Percentiles rank a stretch among this genome's conserved stretches.
phyloP scores from a whole-genome alignment of 495 filamentous ascomycete genomes.

The Aspergillus incahuasiensis region DNA sequence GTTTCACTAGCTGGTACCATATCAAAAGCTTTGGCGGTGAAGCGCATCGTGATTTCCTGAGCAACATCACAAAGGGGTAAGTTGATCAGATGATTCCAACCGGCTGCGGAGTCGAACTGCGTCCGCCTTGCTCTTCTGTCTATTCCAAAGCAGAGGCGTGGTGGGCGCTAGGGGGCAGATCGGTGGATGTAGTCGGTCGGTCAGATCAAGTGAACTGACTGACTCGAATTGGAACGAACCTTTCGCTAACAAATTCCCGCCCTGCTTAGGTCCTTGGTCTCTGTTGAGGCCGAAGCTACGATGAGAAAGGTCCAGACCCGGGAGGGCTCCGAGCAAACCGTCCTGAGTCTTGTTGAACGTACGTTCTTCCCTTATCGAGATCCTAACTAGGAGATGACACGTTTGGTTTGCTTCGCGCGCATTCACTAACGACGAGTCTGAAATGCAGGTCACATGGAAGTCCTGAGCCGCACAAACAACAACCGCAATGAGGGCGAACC shows the following conservation, averaged over 20 bases:
- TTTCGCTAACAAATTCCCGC: background rate
- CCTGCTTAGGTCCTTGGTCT: conserved; percentile 54
- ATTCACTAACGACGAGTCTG: background rate
- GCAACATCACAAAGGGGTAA: background rate
- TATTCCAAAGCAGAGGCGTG: background rate
- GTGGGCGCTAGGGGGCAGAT: background rate
- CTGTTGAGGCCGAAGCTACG: conserved; percentile 67
- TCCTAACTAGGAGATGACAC: no score
- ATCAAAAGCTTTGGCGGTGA: conserved; percentile 32
- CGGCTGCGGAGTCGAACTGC: background rate
- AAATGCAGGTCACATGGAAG: background rate
- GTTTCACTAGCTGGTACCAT: conserved; percentile 71
- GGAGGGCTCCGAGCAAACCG: conserved; percentile 55
- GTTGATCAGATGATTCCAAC: background rate
- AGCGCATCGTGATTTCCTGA: background rate
- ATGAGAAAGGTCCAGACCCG: conserved; percentile 56
- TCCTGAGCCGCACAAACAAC: background rate
- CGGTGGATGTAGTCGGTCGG: background rate
- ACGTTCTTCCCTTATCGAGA: no score
- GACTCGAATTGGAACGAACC: background rate
- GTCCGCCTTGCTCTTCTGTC: background rate
- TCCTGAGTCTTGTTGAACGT: conserved; percentile 70
- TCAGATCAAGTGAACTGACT: no score
- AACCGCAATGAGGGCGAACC: background rate
- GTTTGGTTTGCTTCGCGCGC: background rate